Evolutionary conservation across 371 early-diverging fungal species (phyloP).

Genomic region (Funneliformis caledonium): DNA sequence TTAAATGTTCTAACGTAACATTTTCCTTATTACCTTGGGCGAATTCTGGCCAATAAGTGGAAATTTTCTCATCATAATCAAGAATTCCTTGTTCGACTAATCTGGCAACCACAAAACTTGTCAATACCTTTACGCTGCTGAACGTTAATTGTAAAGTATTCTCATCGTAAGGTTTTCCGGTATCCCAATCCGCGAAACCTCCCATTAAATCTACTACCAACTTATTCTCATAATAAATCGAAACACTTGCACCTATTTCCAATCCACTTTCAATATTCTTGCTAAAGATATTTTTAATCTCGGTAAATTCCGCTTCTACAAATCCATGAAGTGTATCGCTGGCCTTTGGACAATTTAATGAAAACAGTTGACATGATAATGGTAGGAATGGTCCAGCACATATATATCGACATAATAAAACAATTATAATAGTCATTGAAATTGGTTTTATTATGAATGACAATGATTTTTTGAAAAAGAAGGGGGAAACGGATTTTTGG

Average conservation of each 20-base stretch:
- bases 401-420: background rate
- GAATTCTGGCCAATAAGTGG: conserved; percentile 81
- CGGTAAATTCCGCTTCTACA: conserved; percentile 13
- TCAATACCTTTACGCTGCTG: conserved; percentile 64
- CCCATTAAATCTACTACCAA: conserved; percentile 67
- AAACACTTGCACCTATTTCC: conserved; percentile 61
- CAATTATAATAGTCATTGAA: background rate
- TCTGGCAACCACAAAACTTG: conserved; percentile 57
- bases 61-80: conserved; percentile 58
- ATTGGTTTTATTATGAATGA: background rate
- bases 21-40: conserved; percentile 75
- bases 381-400: conserved; percentile 25
- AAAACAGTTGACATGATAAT: conserved; percentile 24
- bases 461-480: background rate
- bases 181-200: conserved; percentile 61
- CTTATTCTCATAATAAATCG: conserved; percentile 60
- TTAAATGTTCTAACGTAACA: conserved; percentile 65
- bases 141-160: conserved; percentile 68
- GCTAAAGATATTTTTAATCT: conserved; percentile 27
- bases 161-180: conserved; percentile 52
- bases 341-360: conserved; percentile 6
- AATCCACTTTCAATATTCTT: conserved; percentile 40
- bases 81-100: conserved; percentile 65
- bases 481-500: background rate
- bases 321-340: background rate